Evolutionary conservation across 2,329 filamentous ascomycete species (phyloP), one percentile per base, ranked within the genome.

Genomic region (Catunica adiposa): DNA sequence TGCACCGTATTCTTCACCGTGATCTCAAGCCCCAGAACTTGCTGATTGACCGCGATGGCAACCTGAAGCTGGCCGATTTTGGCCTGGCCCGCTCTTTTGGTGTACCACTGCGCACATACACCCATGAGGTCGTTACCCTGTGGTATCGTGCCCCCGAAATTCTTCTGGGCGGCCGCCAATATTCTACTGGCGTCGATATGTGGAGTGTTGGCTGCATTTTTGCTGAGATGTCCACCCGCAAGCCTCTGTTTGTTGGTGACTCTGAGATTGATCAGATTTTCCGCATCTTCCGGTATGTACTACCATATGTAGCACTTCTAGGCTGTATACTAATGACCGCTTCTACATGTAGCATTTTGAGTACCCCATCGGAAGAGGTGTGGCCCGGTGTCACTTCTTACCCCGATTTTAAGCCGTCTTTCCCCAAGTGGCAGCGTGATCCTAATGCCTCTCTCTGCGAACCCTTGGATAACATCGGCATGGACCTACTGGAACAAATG

Each of bases 361-460:
- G 89, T 61, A 95, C 89, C 3, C 89, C 89, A 2, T 80, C 80
- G 55, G 89, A 95, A 66, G 74, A 80, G 6, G 75, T 80, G 58
- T 95, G 89, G 89, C 89, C 89, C 31, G 89, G 89, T 59, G 88
- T 95, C 58, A 92, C 87, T n/a, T 89, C 86, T 6, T 94, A 94
- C 71, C 89, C 89, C 44, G 89, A 95, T 69, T 95, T 89, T 76
- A 95, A 95, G 70, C 68, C 84, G 26, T 89, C 86, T 2, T 95
- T 95, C 70, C 89, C 89, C 61, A 94, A 94, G 71, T 95, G 89
- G 89, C 76, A 77, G 63, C 80, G 86, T 57, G 83, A 89, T 64
- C 74, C 78, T 58, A 74, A 77, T 23, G 73, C 74, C 51, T 71
- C 78, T 26, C 74, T 92, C 37, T 86, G 89, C 64, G 77, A 79